Evolutionary conservation across 306 rosid genomes (phyloP).

Genomic region (Canavalia ensiformis): DNA sequence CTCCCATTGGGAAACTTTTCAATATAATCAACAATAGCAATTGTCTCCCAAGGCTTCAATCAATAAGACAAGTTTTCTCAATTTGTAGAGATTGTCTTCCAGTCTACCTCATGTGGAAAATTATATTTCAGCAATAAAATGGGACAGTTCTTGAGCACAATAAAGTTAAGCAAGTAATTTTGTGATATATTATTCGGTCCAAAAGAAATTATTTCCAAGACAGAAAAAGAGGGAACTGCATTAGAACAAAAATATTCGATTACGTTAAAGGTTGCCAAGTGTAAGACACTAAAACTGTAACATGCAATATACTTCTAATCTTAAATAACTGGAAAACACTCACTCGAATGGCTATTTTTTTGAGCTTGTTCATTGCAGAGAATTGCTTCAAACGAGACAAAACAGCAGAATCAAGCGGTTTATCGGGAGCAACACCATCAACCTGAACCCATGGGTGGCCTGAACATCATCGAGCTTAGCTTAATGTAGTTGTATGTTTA

Average conservation of each 20-base stretch:
- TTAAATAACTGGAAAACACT: constrained; percentile 55
- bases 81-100: background rate
- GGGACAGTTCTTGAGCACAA: background rate
- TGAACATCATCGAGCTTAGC: constrained; percentile 53
- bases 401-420: constrained; percentile 94
- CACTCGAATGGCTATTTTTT: constrained; percentile 93
- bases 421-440: constrained; percentile 87
- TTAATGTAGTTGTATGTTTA: constrained; percentile 38
- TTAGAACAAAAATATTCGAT: background rate
- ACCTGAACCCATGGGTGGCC: constrained; percentile 96
- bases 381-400: constrained; percentile 92
- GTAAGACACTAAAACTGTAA: background rate
- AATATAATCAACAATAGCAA: background rate
- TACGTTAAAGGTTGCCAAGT: constrained; percentile 15
- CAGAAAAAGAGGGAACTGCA: background rate
- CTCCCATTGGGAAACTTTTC: background rate
- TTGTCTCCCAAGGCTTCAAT: constrained; percentile 3
- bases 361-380: constrained; percentile 91
- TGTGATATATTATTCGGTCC: background rate
- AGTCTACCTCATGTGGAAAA: background rate
- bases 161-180: constrained; percentile 1
- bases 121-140: constrained; percentile 37
- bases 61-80: constrained; percentile 21
- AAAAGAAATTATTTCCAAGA: background rate
- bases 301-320: constrained; percentile 13